Base-by-base conservation (phyloP, 2,329 filamentous ascomycete genomes). In the Acephala macrosclerotiorum region DNA sequence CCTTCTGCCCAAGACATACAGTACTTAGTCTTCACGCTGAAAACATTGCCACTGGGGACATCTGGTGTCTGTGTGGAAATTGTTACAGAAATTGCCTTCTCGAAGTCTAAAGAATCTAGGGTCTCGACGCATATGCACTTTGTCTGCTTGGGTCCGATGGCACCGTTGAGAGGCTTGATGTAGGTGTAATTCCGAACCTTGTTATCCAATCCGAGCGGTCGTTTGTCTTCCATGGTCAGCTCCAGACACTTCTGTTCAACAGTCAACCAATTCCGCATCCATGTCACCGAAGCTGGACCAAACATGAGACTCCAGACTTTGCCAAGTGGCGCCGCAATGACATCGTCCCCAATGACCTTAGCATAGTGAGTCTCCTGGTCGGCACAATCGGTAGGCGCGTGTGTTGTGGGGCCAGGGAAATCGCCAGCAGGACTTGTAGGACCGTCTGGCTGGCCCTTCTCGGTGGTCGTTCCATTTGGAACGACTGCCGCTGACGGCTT, bases 241-340 rank as follows among this genome's bases (percentile, higher is more conserved):
- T 99, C 96, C 3, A 86, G 84, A 53, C 92, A 96, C 77, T 97
- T 98, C 76, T 97, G 93, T 64, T 97, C 93, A 25, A 89, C 89
- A 0, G 91, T 84, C 53, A 99, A 83, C 85, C 93, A 98, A 74
- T 93, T 96, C 14, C 86, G 84, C 87, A 99, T 94, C 80, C 94
- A 99, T 0, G 85, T 81, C 5, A 88, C 86, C 1, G 94, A 97
- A 1, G 84, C 86, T 2, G 91, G 87, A 0, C 96, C 96, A 74
- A 97, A 99, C 72, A 97, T 85, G 64, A 97, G 80, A 68, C 88
- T 91, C 78, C 96, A 99, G 35, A 98, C 89, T 76, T 97, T 96
- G 61, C 96, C 96, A 1, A 99, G 81, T 0, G 96, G 96, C 1
- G 95, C 96, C 0, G 91, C 85, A 58, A 99, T 90, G 3, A 91